These are phyloP conservation scores for Entomortierella parvispora DNA, from an alignment of 192 early-diverging fungal genomes.

Conservation along the genomic window DNA sequence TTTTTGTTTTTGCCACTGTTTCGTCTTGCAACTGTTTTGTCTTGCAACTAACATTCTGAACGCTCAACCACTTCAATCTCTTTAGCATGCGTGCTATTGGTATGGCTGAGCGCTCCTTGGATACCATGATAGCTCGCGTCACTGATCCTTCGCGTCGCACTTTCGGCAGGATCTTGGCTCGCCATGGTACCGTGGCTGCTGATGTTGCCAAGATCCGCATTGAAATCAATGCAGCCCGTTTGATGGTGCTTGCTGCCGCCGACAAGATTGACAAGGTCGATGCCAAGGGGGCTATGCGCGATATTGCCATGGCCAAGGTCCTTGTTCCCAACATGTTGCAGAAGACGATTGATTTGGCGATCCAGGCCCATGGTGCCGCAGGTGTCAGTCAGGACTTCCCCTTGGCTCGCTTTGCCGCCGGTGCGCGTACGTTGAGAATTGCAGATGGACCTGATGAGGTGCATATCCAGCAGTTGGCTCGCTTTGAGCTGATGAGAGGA, in stretches of 20 bases:
- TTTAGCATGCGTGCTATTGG: slow-evolving; percentile 89
- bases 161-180: slow-evolving; percentile 85
- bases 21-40: background rate
- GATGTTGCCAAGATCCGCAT: slow-evolving; percentile 87
- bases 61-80: background rate
- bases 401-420: slow-evolving; percentile 84
- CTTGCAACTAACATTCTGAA: slow-evolving; percentile 3
- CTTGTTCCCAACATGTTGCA: slow-evolving; percentile 81
- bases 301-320: slow-evolving; percentile 97
- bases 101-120: slow-evolving; percentile 89
- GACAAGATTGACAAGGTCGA: slow-evolving; percentile 87
- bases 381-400: slow-evolving; percentile 88
- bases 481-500: slow-evolving; percentile 70
- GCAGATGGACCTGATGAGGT: slow-evolving; percentile 96
- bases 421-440: slow-evolving; percentile 83
- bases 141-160: slow-evolving; percentile 80
- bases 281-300: slow-evolving; percentile 87
- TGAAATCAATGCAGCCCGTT: slow-evolving; percentile 88
- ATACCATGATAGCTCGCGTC: slow-evolving; percentile 81
- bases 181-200: slow-evolving; percentile 84
- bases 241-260: slow-evolving; percentile 91
- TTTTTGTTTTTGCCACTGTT: background rate
- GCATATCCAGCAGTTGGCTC: slow-evolving; percentile 84
- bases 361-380: slow-evolving; percentile 91
- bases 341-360: slow-evolving; percentile 87